A percentile compares a stretch with the other conserved stretches of the same genome.
These are phyloP conservation scores for Aspergillus japonicus DNA, from an alignment of 2,329 filamentous ascomycete species.

Conservation along the genomic window DNA sequence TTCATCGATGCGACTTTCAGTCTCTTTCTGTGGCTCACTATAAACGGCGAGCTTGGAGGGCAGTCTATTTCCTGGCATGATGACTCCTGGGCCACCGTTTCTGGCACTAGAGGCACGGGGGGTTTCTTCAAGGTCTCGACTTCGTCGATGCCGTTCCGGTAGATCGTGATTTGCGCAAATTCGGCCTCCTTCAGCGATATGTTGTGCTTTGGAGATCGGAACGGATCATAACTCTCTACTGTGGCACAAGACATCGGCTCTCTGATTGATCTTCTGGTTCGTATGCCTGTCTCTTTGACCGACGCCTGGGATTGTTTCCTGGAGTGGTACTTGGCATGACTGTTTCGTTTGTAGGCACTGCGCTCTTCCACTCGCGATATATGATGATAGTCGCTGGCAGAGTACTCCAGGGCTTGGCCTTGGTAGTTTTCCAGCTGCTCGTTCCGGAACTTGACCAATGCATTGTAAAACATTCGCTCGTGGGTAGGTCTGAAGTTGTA, in stretches of 20 bases:
- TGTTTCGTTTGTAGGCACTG: conserved; percentile 27
- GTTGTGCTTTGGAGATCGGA: conserved; percentile 64
- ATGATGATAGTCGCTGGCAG: conserved; percentile 88
- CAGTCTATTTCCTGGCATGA: conserved; percentile 10
- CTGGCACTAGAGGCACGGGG: conserved; percentile 16
- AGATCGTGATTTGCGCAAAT: conserved; percentile 67
- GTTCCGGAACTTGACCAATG: conserved; percentile 77
- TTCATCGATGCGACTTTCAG: conserved; percentile 35
- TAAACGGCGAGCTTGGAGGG: conserved; percentile 30
- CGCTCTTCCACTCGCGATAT: conserved; percentile 46
- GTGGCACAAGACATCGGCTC: conserved; percentile 45
- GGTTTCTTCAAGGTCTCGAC: neutral
- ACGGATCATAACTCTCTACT: conserved; percentile 77
- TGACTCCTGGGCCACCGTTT: conserved; percentile 22
- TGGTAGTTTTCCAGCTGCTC: conserved; percentile 82
- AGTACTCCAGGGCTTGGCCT: conserved; percentile 74
- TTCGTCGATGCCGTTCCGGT: conserved; percentile 47
- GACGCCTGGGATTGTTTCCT: conserved; percentile 27
- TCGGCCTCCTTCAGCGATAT: conserved; percentile 50
- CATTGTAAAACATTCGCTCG: conserved; percentile 89
- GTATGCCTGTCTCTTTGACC: conserved; percentile 54
- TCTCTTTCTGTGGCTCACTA: conserved; percentile 32
- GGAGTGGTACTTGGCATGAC: conserved; percentile 9
- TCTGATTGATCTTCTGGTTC: conserved; percentile 48
- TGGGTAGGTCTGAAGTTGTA: conserved; percentile 66